Evolutionary conservation across 495 filamentous ascomycete genomes (phyloP), one percentile per base, ranked within the genome.

Genomic region (Penicillium goetzii): DNA sequence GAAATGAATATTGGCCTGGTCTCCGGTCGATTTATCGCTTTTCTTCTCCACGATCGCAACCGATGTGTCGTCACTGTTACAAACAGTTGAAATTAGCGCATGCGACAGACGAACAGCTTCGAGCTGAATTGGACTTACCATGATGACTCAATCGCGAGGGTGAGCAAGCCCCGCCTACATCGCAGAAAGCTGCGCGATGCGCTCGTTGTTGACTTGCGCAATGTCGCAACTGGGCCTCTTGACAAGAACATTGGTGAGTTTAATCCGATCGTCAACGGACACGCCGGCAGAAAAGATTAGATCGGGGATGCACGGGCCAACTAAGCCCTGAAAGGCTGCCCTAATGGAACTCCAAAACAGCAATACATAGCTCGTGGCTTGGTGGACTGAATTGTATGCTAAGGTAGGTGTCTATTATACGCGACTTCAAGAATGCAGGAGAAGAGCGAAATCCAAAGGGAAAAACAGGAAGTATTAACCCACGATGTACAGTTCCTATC

Each of bases 131-230:
- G n/a, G 10, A 51, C 72, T 61, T 70, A 87, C 84, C 89, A 98
- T n/a, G 93, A 97, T 17, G 90, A 91, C 79, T 98, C 94, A 72
- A 98, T 96, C 19, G 91, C 94, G 36, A 98, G 87, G 0, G 91
- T 93, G 17, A 91, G 73, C 49, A 91, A 78, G 9, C 74, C 72
- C 28, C 84, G 83, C 0, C 69, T 72, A 17, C 40, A 66, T 23
- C 58, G 49, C 2, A 62, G 10, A 14, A 60, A 19, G 9, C 28
- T 61, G 50, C 56, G 71, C 1, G 62, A 54, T 19, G 60, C 51
- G 11, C 25, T 32, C 45, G 38, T 53, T 34, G 68, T 30, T 10
- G 60, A 64, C 45, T 58, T 73, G 58, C 74, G 72, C 52, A 75
- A 63, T 8, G 63, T 59, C 53, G 62, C 62, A 53, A 54, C 52